Evolutionary conservation across 106 monocot species (phyloP).

Genomic region (Ottelia alismoides): DNA sequence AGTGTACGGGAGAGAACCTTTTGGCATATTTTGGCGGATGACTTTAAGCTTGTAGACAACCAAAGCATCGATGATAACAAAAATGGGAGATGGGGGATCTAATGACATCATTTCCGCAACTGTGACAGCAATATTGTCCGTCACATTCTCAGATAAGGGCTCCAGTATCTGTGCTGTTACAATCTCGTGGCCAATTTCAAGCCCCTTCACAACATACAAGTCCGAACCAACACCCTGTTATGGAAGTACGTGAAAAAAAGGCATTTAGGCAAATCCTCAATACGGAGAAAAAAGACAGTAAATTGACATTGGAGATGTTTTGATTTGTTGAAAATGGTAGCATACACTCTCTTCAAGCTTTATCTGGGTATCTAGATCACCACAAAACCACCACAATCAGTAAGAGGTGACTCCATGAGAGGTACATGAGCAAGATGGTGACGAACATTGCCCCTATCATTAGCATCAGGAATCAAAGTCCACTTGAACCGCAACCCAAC

Average conservation of each 20-base stretch:
- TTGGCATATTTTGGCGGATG: slow-evolving; percentile 52
- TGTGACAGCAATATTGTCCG: slow-evolving; percentile 65
- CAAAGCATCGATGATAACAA: slow-evolving; percentile 54
- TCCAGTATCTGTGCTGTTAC: slow-evolving; percentile 57
- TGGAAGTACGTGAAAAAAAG: no score
- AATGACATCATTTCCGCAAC: slow-evolving; percentile 97
- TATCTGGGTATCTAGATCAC: slow-evolving; percentile 76
- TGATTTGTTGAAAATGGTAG: no score
- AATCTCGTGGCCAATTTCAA: slow-evolving; percentile 89
- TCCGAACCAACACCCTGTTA: slow-evolving; percentile 77
- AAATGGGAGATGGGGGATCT: slow-evolving; percentile 86
- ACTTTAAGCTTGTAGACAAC: slow-evolving; percentile 65
- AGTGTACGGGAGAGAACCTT: no score
- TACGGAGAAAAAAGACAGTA: no score
- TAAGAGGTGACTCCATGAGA: slow-evolving; percentile 82
- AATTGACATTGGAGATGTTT: no score
- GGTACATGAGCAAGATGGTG: slow-evolving; percentile 84
- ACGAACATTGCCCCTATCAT: slow-evolving; percentile 13
- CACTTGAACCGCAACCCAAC: slow-evolving; percentile 76
- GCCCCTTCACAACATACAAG: slow-evolving; percentile 81
- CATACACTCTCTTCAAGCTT: slow-evolving; percentile 76
- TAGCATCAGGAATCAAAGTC: slow-evolving; percentile 52
- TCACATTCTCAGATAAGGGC: slow-evolving; percentile 58
- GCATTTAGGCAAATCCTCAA: no score
- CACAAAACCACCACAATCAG: slow-evolving; percentile 89